Conservation (phyloP, 208 protist genomes). For the Angomonas deanei region DNA sequence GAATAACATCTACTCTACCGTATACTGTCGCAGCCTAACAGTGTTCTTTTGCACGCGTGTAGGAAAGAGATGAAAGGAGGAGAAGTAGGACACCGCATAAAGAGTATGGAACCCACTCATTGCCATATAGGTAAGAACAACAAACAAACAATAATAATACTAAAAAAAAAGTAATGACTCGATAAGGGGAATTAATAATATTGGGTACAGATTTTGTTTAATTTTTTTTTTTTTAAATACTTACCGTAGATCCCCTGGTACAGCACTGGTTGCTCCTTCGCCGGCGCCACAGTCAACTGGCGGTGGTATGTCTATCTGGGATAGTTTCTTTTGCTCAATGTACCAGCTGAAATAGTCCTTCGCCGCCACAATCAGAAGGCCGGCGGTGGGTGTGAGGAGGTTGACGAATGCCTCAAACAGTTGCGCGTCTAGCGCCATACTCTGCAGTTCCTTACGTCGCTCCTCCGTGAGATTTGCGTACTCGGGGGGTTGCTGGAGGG, state of each 20-base stretch:
- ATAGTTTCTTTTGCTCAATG: slow-evolving; percentile 24
- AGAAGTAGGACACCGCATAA: background rate
- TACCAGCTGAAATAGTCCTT: slow-evolving; percentile 81
- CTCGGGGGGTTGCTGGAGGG: slow-evolving; percentile 21
- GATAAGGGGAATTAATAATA: too few species aligned
- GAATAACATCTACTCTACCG: too few species aligned
- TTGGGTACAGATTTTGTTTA: too few species aligned
- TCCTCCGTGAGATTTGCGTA: slow-evolving; percentile 1
- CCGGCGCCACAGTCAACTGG: background rate
- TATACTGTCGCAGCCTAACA: background rate
- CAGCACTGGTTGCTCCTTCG: too few species aligned
- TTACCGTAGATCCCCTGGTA: too few species aligned
- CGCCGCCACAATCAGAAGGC: slow-evolving; percentile 54
- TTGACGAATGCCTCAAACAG: slow-evolving; percentile 65
- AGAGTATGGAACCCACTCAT: background rate
- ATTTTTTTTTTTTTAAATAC: too few species aligned
- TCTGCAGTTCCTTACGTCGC: slow-evolving; percentile 26
- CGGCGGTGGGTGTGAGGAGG: slow-evolving; percentile 54
- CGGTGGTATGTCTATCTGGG: background rate
- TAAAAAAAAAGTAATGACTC: background rate
- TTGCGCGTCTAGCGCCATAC: slow-evolving; percentile 32
- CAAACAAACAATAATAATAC: too few species aligned
- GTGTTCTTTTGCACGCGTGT: too few species aligned
- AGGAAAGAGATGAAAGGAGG: background rate
- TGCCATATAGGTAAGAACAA: background rate